Conservation (phyloP, 768 basidiomycete genomes). For the Zangia roseola region DNA sequence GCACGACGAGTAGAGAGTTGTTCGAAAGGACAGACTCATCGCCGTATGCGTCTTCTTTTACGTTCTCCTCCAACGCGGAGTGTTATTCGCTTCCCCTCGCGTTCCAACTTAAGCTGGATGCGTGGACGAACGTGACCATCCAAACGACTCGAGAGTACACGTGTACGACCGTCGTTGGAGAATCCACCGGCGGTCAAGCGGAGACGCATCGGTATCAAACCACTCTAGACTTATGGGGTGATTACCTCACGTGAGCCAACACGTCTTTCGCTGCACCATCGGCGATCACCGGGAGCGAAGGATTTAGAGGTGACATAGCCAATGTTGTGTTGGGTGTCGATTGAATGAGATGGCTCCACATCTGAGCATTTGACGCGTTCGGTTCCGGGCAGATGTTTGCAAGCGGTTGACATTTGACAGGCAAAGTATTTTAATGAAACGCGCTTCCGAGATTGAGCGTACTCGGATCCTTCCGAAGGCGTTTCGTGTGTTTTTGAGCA, state of each 20-base stretch:
- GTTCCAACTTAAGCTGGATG: slow-evolving; percentile 24
- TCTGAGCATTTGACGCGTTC: not conserved
- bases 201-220: slow-evolving; percentile 35
- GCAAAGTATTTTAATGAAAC: not conserved
- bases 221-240: slow-evolving; percentile 41
- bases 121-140: slow-evolving; percentile 37
- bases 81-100: slow-evolving; percentile 35
- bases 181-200: slow-evolving; percentile 8
- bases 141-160: slow-evolving; percentile 38
- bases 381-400: not conserved
- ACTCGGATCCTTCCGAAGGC: not conserved
- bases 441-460: not conserved
- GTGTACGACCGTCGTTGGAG: slow-evolving; percentile 27
- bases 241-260: slow-evolving; percentile 37
- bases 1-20: slow-evolving; percentile 19
- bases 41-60: slow-evolving; percentile 37
- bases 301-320: slow-evolving; percentile 36
- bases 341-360: slow-evolving; percentile 7
- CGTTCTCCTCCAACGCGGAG: slow-evolving; percentile 38
- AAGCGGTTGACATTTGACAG: not conserved
- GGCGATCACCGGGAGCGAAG: slow-evolving; percentile 32
- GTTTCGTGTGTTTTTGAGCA: not conserved
- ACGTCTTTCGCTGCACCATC: slow-evolving; percentile 47
- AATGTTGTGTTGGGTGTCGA: slow-evolving; percentile 26
- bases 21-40: slow-evolving; percentile 37